A percentile compares a stretch with the other conserved stretches of the same genome.
phyloP scores from a whole-genome alignment of 805 yeast genomes.

The Pichia deserticola region DNA sequence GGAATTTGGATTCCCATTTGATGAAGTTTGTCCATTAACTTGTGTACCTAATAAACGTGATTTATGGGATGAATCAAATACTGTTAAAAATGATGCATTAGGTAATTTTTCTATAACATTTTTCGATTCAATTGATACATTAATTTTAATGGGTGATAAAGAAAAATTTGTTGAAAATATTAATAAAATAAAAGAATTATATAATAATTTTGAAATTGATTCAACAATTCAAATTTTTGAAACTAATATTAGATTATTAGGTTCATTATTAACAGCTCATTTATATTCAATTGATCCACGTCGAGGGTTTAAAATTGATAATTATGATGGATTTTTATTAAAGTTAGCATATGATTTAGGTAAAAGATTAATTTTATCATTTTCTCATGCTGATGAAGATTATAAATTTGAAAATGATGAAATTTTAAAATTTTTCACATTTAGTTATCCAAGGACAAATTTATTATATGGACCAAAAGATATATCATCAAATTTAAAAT shows the following conservation, averaged over 20 bases:
- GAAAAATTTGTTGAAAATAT: conserved; percentile 44
- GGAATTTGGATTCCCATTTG: conserved; percentile 67
- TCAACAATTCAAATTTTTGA: conserved; percentile 85
- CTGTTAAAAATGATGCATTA: conserved; percentile 69
- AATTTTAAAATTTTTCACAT: conserved; percentile 9
- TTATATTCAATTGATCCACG: conserved; percentile 50
- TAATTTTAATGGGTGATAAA: conserved; percentile 63
- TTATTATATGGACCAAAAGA: conserved; percentile 43
- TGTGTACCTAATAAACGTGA: conserved; percentile 69
- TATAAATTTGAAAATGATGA: background rate
- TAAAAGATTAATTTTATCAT: conserved; percentile 60
- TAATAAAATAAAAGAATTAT: conserved; percentile 29
- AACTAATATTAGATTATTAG: conserved; percentile 71
- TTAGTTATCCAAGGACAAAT: conserved; percentile 80
- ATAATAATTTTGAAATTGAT: conserved; percentile 48
- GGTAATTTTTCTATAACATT: conserved; percentile 79
- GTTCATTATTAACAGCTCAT: conserved; percentile 77
- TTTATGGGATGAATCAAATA: conserved; percentile 41
- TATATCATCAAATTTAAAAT: conserved; percentile 36
- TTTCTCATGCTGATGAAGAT: conserved; percentile 41
- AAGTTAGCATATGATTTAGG: conserved; percentile 72
- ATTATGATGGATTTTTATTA: conserved; percentile 69
- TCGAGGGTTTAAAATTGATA: conserved; percentile 33
- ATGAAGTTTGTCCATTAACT: conserved; percentile 68
- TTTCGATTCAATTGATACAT: conserved; percentile 72